Evolutionary conservation across 345 rosid species (phyloP).

Genomic region (Bretschneidera sinensis): DNA sequence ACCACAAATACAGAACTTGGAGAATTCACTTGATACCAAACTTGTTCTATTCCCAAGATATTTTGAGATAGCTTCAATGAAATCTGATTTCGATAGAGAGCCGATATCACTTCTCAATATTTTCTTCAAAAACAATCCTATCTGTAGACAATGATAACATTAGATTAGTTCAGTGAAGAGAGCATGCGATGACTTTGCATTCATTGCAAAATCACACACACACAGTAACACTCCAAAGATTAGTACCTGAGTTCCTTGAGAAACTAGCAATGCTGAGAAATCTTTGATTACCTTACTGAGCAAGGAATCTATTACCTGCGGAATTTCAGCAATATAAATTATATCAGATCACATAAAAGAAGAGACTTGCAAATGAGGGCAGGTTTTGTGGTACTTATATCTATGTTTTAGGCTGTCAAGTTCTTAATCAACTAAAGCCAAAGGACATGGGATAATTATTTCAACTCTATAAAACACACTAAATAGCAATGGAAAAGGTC

Average conservation of each 20-base stretch:
- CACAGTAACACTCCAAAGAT: neutral
- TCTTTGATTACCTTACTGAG: slow-evolving; percentile 81
- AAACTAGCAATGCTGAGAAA: slow-evolving; percentile 78
- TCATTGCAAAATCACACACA: neutral
- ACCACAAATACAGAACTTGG: slow-evolving; percentile 74
- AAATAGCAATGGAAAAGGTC: slow-evolving; percentile 24
- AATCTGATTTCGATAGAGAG: slow-evolving; percentile 55
- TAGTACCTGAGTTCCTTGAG: slow-evolving; percentile 87
- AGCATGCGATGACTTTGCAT: neutral
- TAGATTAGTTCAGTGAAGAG: neutral
- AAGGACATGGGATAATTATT: no score
- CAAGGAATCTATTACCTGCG: slow-evolving; percentile 75
- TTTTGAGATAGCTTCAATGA: slow-evolving; percentile 61
- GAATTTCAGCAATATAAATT: slow-evolving; percentile 9
- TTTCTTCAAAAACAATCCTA: slow-evolving; percentile 61
- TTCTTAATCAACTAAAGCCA: neutral
- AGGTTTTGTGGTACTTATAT: no score
- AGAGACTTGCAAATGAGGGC: neutral
- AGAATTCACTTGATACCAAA: slow-evolving; percentile 60
- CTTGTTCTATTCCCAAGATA: slow-evolving; percentile 62
- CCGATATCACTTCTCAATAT: slow-evolving; percentile 59
- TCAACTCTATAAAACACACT: neutral
- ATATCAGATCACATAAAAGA: slow-evolving; percentile 12
- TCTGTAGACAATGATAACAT: slow-evolving; percentile 20
- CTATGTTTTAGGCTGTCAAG: neutral